Conservation (phyloP, 1,284 basidiomycete genomes). For the Hymenochaete sp. region DNA sequence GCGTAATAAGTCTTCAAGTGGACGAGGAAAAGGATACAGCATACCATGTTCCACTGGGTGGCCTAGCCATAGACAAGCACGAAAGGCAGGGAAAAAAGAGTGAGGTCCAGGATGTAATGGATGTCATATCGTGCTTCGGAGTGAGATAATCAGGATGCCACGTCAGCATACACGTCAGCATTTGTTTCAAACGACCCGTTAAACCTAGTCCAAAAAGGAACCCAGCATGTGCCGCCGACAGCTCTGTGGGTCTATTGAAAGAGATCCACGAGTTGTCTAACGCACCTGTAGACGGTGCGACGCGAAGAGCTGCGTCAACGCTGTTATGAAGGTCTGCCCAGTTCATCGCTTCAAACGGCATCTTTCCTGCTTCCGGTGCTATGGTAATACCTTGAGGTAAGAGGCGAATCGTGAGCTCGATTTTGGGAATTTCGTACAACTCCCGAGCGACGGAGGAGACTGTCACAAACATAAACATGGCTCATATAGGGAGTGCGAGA, state of each 20-base stretch:
- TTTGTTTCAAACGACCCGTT: slow-evolving; percentile 79
- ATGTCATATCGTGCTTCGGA: slow-evolving; percentile 91
- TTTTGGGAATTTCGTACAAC: slow-evolving; percentile 69
- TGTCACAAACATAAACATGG: slow-evolving; percentile 81
- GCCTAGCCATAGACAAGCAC: too few species aligned
- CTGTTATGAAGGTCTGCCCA: slow-evolving; percentile 99
- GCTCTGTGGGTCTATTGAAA: slow-evolving; percentile 81
- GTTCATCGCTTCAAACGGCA: slow-evolving; percentile 58
- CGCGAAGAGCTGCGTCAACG: slow-evolving; percentile 82
- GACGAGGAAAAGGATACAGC: too few species aligned
- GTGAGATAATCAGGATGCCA: slow-evolving; percentile 90
- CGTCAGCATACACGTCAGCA: too few species aligned
- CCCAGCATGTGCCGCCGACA: slow-evolving; percentile 89
- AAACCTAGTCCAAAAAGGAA: slow-evolving; percentile 91
- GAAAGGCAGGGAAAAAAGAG: too few species aligned
- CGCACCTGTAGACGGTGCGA: slow-evolving; percentile 66
- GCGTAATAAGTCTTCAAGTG: too few species aligned
- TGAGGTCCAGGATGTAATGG: too few species aligned
- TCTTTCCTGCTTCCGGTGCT: slow-evolving; percentile 55
- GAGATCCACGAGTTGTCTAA: slow-evolving; percentile 91
- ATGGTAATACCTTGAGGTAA: slow-evolving; percentile 61
- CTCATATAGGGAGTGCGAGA: slow-evolving; percentile 74
- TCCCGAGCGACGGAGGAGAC: slow-evolving; percentile 64
- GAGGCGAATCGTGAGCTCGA: slow-evolving; percentile 71
- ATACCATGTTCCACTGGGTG: too few species aligned